phyloP scores from a whole-genome alignment of 768 basidiomycete genomes.

The Tremella fuciformis region DNA sequence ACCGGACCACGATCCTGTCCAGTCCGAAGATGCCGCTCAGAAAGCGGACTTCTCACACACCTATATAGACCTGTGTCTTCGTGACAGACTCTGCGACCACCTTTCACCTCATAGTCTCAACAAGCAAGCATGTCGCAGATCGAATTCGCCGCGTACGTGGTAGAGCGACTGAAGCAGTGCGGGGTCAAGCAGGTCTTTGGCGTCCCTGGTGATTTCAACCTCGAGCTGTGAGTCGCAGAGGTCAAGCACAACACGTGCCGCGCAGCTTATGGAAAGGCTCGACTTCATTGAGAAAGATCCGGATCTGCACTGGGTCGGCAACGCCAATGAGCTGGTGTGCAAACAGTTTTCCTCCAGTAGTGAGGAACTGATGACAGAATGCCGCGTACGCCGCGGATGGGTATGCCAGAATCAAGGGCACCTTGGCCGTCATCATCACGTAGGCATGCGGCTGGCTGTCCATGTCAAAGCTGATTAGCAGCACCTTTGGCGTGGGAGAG shows the following conservation, averaged over 20 bases:
- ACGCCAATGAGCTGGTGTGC: constrained; percentile 52
- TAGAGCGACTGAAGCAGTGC: constrained; percentile 49
- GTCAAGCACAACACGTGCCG: not conserved
- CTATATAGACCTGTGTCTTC: no score
- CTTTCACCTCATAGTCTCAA: constrained; percentile 4
- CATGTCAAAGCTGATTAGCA: no score
- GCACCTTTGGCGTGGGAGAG: constrained; percentile 88
- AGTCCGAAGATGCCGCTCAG: no score
- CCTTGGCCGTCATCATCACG: constrained; percentile 57
- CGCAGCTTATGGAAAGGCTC: constrained; percentile 49
- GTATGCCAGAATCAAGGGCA: constrained; percentile 79
- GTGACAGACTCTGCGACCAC: no score
- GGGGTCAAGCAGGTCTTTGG: constrained; percentile 54
- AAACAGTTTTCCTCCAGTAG: no score
- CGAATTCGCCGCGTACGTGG: constrained; percentile 48
- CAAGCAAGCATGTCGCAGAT: constrained; percentile 22
- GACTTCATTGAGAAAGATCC: constrained; percentile 77
- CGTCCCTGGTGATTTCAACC: constrained; percentile 36
- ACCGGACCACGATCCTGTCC: no score
- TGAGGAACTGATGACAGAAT: constrained; percentile 10
- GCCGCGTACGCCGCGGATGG: constrained; percentile 84
- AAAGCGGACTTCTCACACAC: not conserved
- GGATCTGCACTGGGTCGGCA: constrained; percentile 79
- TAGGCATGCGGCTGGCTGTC: no score
- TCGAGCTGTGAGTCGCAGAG: constrained; percentile 16